These are phyloP conservation scores for Eleusine indica DNA, from an alignment of 176 grass and related monocot species.

Conservation along the genomic window DNA sequence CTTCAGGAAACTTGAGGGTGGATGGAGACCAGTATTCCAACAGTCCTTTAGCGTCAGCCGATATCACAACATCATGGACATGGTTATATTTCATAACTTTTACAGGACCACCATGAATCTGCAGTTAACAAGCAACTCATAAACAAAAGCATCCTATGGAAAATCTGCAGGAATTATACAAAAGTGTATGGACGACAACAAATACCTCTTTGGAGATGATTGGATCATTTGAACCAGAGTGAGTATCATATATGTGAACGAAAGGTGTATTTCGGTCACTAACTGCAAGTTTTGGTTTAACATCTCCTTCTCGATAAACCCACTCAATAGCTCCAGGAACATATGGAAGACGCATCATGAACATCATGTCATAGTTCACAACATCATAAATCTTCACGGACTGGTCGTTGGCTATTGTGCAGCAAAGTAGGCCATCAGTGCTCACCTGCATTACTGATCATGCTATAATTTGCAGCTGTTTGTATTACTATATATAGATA, in stretches of 20 bases:
- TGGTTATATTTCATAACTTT: constrained; percentile 94
- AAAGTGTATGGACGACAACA: constrained; percentile 8
- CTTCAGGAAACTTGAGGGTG: constrained; percentile 79
- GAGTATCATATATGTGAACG: constrained; percentile 89
- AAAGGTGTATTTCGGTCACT: constrained; percentile 70
- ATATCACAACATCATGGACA: constrained; percentile 69
- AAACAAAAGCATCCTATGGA: constrained; percentile 1
- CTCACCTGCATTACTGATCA: constrained; percentile 76
- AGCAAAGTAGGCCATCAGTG: constrained; percentile 86
- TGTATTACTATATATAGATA: neutral
- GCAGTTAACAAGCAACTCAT: constrained; percentile 29
- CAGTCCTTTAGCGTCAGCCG: constrained; percentile 77
- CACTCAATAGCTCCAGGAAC: constrained; percentile 84
- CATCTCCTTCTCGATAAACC: constrained; percentile 87
- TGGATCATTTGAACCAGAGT: constrained; percentile 82
- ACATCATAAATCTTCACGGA: constrained; percentile 98
- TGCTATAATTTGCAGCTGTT: constrained; percentile 53
- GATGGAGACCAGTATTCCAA: constrained; percentile 93
- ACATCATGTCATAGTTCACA: constrained; percentile 99
- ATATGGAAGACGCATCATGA: constrained; percentile 94
- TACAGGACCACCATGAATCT: constrained; percentile 88
- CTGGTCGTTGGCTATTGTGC: constrained; percentile 77
- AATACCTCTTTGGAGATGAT: constrained; percentile 92
- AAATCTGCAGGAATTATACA: constrained; percentile 18
- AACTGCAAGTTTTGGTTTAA: constrained; percentile 87